Evolutionary conservation across 345 rosid genomes (phyloP), one percentile per base, ranked within the genome.

Genomic region (Euphorbia tirucalli): DNA sequence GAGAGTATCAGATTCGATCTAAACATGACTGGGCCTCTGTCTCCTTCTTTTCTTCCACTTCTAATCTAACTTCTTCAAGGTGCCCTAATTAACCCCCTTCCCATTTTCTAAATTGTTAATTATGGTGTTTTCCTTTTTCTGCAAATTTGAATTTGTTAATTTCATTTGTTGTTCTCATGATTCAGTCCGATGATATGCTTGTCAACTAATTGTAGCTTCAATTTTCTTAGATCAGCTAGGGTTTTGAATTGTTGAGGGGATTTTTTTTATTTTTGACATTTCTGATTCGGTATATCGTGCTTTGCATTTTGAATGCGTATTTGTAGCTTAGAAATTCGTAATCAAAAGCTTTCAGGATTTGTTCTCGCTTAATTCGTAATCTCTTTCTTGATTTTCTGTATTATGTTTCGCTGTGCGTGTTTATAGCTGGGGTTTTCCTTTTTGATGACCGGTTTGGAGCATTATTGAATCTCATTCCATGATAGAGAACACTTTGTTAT

Each of bases 1-100:
- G 97, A 52, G 98, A 92, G 83, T 92, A 92, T 72, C 97, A 95
- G 88, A 93, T 88, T 82, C 90, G 94, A 77, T 92, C 99, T 62
- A 95, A 89, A 74, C 91, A 92, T 73, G 98, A 95, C 71, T 95
- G 97, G 99, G 95, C 96, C n/a, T 90, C 97, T 57, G 85, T 95
- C 74, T 92, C 99, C 22, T 87, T 95, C 83, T 95, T 95, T 85
- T 89, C 93, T 49, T 92, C 99, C 73, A 85, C 94, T 24, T 86
- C 97, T n/a, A 88, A 82, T 80, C 62, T 90, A 69, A 65, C 87
- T 10, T 84, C 90, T 13, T 89, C 98, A 9, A 94, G 98, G 96
- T 94, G 78, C 11, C 44, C 3, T 24, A 28, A 5, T 30, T 32
- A 21, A 4, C 11, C 4, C 0, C 1, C 8, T 7, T 10, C 16